A percentile compares a stretch with the other conserved stretches of the same genome.
Evolutionary conservation across 441 rosid genomes (phyloP).

Genomic region (Oxalis stricta): DNA sequence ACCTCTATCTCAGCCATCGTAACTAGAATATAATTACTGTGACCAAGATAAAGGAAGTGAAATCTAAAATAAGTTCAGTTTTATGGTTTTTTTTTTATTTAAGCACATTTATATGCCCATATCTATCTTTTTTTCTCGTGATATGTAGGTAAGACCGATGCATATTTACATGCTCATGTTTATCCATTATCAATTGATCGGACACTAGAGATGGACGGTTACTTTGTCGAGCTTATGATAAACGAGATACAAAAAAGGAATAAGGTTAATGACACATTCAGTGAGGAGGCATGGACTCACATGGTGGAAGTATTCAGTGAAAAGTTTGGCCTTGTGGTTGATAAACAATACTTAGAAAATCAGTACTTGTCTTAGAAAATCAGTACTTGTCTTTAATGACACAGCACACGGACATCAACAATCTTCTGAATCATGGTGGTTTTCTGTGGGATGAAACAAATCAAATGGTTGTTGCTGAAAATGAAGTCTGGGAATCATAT

Average conservation of each 20-base stretch:
- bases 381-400: constrained; percentile 50
- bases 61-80: no score
- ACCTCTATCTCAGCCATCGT: neutral
- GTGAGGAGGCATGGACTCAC: constrained; percentile 48
- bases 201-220: constrained; percentile 47
- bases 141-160: constrained; percentile 23
- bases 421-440: constrained; percentile 37
- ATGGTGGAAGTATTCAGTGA: constrained; percentile 44
- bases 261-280: constrained; percentile 30
- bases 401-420: constrained; percentile 43
- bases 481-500: constrained; percentile 51
- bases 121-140: constrained; percentile 1
- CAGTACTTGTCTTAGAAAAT: constrained; percentile 40
- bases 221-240: constrained; percentile 47
- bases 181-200: constrained; percentile 35
- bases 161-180: constrained; percentile 11
- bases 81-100: neutral
- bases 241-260: constrained; percentile 37
- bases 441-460: constrained; percentile 56
- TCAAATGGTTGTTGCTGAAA: constrained; percentile 38
- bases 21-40: neutral
- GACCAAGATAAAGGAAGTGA: neutral
- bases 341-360: constrained; percentile 36
- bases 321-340: constrained; percentile 34
- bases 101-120: neutral